phyloP scores from a whole-genome alignment of 768 basidiomycete genomes.

The Tricholoma flavovirens region DNA sequence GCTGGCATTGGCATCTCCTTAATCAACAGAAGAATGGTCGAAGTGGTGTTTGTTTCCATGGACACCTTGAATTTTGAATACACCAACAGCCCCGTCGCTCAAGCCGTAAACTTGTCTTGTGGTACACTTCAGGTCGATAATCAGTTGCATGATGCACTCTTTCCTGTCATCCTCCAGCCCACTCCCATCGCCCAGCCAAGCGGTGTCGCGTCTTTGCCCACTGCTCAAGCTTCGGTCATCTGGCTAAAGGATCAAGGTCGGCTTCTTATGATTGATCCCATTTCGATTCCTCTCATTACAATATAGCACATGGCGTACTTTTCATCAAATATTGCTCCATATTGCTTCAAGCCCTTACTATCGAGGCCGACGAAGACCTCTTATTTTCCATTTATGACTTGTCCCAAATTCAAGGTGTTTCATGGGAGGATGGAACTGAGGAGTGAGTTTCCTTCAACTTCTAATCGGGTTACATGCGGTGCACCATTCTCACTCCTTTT shows the following conservation, averaged over 20 bases:
- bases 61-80: conserved; percentile 82
- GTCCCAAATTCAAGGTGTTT: conserved; percentile 83
- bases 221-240: conserved; percentile 81
- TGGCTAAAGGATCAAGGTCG: conserved; percentile 92
- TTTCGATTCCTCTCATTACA: not conserved
- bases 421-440: conserved; percentile 74
- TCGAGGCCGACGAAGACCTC: conserved; percentile 97
- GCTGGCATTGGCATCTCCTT: conserved; percentile 91
- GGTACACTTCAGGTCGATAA: conserved; percentile 95
- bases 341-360: conserved; percentile 86
- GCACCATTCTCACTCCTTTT: conserved; percentile 2
- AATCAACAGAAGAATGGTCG: conserved; percentile 79
- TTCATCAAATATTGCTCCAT: conserved; percentile 98
- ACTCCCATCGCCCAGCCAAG: conserved; percentile 75
- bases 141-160: conserved; percentile 93
- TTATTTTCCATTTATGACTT: conserved; percentile 90
- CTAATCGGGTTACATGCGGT: not conserved
- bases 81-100: conserved; percentile 68
- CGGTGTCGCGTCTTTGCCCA: conserved; percentile 78
- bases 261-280: conserved; percentile 5
- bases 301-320: conserved; percentile 90
- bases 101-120: conserved; percentile 73
- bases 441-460: conserved; percentile 50
- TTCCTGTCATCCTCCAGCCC: conserved; percentile 92
- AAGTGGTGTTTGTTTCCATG: conserved; percentile 84